Base-by-base conservation (phyloP, 2,329 filamentous ascomycete genomes). In the Trichoderma oligosporum region DNA sequence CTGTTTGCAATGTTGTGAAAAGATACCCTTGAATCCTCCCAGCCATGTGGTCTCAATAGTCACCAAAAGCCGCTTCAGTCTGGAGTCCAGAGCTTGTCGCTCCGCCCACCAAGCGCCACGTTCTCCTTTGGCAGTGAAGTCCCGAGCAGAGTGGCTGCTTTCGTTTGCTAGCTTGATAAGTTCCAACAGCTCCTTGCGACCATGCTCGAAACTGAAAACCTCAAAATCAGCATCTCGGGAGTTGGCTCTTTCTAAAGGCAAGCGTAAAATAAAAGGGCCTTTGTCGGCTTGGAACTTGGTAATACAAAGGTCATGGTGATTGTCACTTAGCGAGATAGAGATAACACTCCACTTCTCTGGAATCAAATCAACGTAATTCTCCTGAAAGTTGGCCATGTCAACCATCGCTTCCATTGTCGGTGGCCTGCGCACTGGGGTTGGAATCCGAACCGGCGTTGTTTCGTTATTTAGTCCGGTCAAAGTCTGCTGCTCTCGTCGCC, bases 31-130 rank as follows among this genome's bases (percentile, higher is more conserved):
- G 79, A 99, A 99, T 0, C 94, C 94, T 47, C 93, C 92, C 4
- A 99, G 82, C 94, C 94, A 99, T 20, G 94, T 86, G 60, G 89
- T 87, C 71, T 99, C 93, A 36, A 99, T 88, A 59, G 91, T 95
- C 54, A 85, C 79, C 1, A 99, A 78, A 8, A 99, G 80, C 49
- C 89, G 86, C 61, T 84, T 85, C 22, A 99, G 78, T 8, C 90
- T 85, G 29, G 76, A 74, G 67, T 99, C 94, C 14, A 99, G 78
- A 2, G 81, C 82, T 70, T 94, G 87, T 12, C 95, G 84, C 67
- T 92, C 88, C 4, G 82, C 82, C 92, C 94, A 99, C 94, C 94
- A 99, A 45, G 86, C 85, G 36, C 83, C 83, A 69, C 90, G 91
- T 25, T 88, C 86, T 33, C 86, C 87, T 69, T 88, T 90, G 45